Evolutionary conservation across 345 rosid genomes (phyloP).

Genomic region (Orychophragmus violaceus): DNA sequence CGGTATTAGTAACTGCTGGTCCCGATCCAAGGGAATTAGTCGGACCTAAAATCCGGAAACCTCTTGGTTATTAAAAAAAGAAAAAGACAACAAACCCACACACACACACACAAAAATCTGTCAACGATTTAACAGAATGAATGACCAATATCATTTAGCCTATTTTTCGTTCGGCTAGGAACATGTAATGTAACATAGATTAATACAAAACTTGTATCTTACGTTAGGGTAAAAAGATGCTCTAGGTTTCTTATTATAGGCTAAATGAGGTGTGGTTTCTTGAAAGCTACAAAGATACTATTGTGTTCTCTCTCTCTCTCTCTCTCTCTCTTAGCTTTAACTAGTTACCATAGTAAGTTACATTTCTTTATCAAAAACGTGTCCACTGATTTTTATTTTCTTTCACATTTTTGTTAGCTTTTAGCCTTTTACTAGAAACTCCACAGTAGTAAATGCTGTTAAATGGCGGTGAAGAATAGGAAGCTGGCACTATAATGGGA

Average conservation of each 20-base stretch:
- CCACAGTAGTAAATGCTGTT: slow-evolving; percentile 33
- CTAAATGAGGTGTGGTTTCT: slow-evolving; percentile 1
- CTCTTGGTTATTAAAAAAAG: no score
- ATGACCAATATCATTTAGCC: no score
- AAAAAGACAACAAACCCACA: no score
- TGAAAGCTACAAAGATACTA: slow-evolving; percentile 1
- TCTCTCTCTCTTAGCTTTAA: slow-evolving; percentile 6
- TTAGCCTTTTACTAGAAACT: slow-evolving; percentile 8
- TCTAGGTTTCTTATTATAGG: slow-evolving; percentile 12
- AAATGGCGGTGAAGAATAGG: slow-evolving; percentile 30
- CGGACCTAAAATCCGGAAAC: no score
- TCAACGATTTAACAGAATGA: no score
- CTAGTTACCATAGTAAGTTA: slow-evolving; percentile 23
- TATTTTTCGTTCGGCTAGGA: no score
- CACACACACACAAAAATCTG: no score
- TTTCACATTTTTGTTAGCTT: slow-evolving; percentile 22
- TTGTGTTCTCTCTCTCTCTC: not conserved
- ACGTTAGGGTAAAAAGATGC: not conserved
- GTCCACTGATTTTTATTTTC: not conserved
- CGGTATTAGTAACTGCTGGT: no score
- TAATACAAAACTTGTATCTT: no score
- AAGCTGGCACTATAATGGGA: slow-evolving; percentile 30
- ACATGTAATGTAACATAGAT: no score
- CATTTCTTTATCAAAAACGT: not conserved
- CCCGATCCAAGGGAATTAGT: no score